A percentile compares a stretch with the other conserved stretches of the same genome.
Evolutionary conservation across 805 yeast genomes (phyloP).

Genomic region (Cyberlindnera samutprakarnensis): DNA sequence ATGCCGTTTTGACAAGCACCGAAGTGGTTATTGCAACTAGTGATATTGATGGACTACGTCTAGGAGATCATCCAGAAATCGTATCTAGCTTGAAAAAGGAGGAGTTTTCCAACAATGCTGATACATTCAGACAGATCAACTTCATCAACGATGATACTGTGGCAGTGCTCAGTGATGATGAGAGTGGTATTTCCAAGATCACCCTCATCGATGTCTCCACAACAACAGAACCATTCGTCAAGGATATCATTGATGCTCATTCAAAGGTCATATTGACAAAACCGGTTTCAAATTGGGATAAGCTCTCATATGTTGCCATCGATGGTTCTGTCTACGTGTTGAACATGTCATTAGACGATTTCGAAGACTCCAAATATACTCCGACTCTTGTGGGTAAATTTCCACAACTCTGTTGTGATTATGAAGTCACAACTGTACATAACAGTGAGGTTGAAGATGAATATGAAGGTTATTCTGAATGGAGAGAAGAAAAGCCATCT

Average conservation of each 20-base stretch:
- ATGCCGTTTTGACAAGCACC: constrained; percentile 51
- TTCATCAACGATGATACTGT: constrained; percentile 43
- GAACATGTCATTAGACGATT: constrained; percentile 7
- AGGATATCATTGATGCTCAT: constrained; percentile 34
- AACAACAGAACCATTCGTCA: constrained; percentile 31
- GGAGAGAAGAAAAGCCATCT: constrained; percentile 22
- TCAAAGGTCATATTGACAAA: constrained; percentile 51
- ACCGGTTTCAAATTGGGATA: constrained; percentile 43
- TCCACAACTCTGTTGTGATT: constrained; percentile 64
- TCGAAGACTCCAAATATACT: neutral
- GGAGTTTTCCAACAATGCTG: constrained; percentile 33
- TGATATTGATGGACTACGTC: constrained; percentile 35
- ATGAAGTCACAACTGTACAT: constrained; percentile 34
- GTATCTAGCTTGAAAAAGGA: constrained; percentile 15
- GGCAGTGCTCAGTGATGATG: constrained; percentile 54
- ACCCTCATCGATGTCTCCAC: constrained; percentile 42
- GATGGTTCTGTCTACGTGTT: constrained; percentile 51
- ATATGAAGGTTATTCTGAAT: constrained; percentile 18
- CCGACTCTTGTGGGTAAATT: constrained; percentile 35
- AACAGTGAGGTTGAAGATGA: constrained; percentile 9
- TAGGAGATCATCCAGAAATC: constrained; percentile 38
- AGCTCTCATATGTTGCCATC: constrained; percentile 50
- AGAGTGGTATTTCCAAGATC: constrained; percentile 39
- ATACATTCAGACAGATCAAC: constrained; percentile 55
- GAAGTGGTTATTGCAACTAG: constrained; percentile 39